Evolutionary conservation across 805 yeast genomes (phyloP), one percentile per base, ranked within the genome.

Genomic region (Candida insectorum): DNA sequence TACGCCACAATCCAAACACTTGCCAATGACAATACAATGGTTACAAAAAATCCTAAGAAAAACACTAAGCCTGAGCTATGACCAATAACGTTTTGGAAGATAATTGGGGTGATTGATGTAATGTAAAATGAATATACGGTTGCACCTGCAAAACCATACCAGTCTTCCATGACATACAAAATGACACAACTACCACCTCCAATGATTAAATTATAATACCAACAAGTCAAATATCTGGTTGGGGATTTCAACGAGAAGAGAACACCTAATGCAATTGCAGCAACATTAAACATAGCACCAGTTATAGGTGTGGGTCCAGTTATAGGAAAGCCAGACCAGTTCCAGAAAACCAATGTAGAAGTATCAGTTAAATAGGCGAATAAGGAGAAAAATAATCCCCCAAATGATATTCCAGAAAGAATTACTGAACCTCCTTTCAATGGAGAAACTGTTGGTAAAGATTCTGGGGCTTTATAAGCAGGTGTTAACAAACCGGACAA

Each of bases 1-100:
- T 93, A 93, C 0, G 98, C 98, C 28, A 93, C 97, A 26, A 84
- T 81, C 97, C 97, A 91, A 31, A 91, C 95, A 57, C 88, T 91
- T 4, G 84, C 94, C 41, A 93, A 68, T 16, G 81, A 69, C 23
- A 85, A 54, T 4, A 82, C 30, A 32, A 79, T 65, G 41, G 73
- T 62, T 28, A 75, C 44, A 5, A 78, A 50, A 36, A 75, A 73
- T 0, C 75, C 71, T 2, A 73, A 37, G 4, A 68, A 58, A 48
- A 79, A 77, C 1, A 77, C 56, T 15, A 71, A 47, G 2, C 81
- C 80, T 16, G 85, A 77, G 38, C 73, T 61, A 54, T 73, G 72
- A 11, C 73, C 69, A 16, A 77, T 65, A 7, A 74, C 68, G 12
- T 79, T 71, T 41, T 75, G 76, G 43, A 85, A 73, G 28, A 84